These are phyloP conservation scores for Claviceps sp. DNA, from an alignment of 2,329 filamentous ascomycete species.

Conservation along the genomic window DNA sequence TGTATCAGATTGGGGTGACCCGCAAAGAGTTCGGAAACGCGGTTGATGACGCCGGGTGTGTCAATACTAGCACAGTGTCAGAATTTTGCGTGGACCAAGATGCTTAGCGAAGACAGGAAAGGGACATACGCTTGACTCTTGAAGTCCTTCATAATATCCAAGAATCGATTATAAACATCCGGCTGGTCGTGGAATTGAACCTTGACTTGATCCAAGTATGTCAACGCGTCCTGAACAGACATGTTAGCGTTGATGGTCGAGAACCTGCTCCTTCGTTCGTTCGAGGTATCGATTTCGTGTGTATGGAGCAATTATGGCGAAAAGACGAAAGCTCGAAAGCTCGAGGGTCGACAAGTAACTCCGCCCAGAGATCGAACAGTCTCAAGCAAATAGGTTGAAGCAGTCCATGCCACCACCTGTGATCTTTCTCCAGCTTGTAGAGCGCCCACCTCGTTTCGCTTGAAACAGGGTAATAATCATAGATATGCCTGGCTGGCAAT, in stretches of 20 bases:
- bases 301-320: no score
- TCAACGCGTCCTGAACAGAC: slow-evolving; percentile 52
- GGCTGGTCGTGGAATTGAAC: slow-evolving; percentile 94
- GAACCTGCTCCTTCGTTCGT: background rate
- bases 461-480: background rate
- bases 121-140: slow-evolving; percentile 79
- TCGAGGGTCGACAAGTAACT: no score
- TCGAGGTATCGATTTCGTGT: background rate
- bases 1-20: slow-evolving; percentile 93
- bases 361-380: no score
- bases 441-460: background rate
- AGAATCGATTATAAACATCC: slow-evolving; percentile 90
- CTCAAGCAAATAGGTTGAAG: no score
- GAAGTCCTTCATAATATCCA: slow-evolving; percentile 99
- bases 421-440: no score
- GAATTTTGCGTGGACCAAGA: slow-evolving; percentile 63
- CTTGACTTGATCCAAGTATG: slow-evolving; percentile 96
- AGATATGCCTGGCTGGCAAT: no score
- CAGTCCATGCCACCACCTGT: no score
- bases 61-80: slow-evolving; percentile 54
- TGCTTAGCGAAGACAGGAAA: background rate
- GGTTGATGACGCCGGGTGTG: slow-evolving; percentile 91
- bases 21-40: slow-evolving; percentile 89
- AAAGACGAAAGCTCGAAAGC: no score
- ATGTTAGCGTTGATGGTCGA: background rate